Conservation (phyloP, 257 asterid genomes). For the Leptodermis oblonga region DNA sequence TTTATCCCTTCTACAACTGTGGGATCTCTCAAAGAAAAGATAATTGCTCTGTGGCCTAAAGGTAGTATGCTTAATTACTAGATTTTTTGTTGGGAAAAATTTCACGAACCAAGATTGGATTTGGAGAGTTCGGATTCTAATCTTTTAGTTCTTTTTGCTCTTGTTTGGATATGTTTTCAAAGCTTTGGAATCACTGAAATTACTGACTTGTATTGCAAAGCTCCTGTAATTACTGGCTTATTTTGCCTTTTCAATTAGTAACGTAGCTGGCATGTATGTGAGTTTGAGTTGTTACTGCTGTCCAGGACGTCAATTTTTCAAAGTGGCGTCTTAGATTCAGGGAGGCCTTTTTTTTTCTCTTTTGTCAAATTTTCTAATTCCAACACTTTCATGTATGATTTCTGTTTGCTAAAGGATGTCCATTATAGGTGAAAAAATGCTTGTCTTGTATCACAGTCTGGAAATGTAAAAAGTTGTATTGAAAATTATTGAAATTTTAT, state of each 20-base stretch:
- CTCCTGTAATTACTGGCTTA: neutral
- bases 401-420: neutral
- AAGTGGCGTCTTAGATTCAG: neutral
- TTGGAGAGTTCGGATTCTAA: neutral
- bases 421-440: neutral
- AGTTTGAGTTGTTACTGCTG: neutral
- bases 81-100: neutral
- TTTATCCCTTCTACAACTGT: slow-evolving; percentile 62
- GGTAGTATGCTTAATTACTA: slow-evolving; percentile 37
- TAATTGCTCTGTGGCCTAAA: slow-evolving; percentile 86
- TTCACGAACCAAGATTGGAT: neutral
- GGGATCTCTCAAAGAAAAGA: slow-evolving; percentile 78
- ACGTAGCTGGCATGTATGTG: neutral
- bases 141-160: neutral
- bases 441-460: no score
- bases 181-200: neutral
- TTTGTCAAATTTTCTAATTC: no score
- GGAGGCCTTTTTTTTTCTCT: neutral
- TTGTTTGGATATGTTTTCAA: neutral
- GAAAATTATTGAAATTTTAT: no score
- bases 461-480: no score
- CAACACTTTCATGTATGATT: neutral
- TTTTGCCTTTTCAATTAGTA: neutral
- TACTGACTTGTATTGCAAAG: neutral
- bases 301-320: neutral